Base-by-base conservation (phyloP, 306 rosid species). In the Glycine soja region DNA sequence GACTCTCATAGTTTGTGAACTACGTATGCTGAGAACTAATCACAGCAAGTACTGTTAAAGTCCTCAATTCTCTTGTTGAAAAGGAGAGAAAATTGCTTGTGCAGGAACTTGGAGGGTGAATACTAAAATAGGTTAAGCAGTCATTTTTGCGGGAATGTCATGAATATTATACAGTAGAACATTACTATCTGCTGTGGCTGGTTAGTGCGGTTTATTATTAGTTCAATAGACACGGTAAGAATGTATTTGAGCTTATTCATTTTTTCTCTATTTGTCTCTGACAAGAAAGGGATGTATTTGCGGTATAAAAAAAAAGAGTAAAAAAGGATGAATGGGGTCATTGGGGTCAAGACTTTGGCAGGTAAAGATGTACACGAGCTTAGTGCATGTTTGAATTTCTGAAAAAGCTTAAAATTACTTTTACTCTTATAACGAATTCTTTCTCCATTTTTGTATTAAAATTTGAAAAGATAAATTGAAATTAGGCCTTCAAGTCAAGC, bases 1-100 rank as follows among this genome's bases (percentile, higher is more conserved):
- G 88, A 24, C 64, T 83, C 69, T 83, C 89, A 0, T 89, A 88
- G 80, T 68, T 32, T 74, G 62, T 72, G 79, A 24, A 59, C 14
- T 59, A 4, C 42, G 10, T 8, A 70, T 24, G 30, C 30, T 24
- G 30, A 24, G 68, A 78, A 62, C 11, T 62, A 76, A 81, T 52
- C 68, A 76, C 70, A 9, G 6, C 47, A 69, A 19, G 19, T 36
- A 59, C 7, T 61, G 80, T 24, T 43, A 53, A 57, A 36, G 40
- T 36, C 40, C 40, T 36, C 30, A 24, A 76, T 53, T 70, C 71
- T 56, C 72, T 63, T 53, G 46, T n/a, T 64, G 64, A 77, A 72
- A 82, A 12, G 10, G 70, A 66, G 80, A 64, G 83, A 65, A 18
- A 48, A 6, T 42, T 36, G 40, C 40, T 36, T 36, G 40, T 3